phyloP scores from a whole-genome alignment of 2,329 filamentous ascomycete genomes.

The Mycosphaerelloides madeirae region DNA sequence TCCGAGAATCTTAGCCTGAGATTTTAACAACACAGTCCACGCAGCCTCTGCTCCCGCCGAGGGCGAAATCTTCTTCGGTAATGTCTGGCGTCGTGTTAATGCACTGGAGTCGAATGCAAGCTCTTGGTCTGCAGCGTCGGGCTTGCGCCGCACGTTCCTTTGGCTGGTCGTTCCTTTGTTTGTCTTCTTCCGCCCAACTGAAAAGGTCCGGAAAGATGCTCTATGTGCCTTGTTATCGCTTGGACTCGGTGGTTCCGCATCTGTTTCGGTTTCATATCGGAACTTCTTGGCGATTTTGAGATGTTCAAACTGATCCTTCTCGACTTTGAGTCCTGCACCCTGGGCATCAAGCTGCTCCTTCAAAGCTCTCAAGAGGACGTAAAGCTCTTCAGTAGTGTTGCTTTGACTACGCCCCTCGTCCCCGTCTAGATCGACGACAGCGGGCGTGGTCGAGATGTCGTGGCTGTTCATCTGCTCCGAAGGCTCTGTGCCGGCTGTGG shows the following conservation, averaged over 20 bases:
- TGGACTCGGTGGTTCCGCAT: conserved; percentile 15
- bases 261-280: conserved; percentile 17
- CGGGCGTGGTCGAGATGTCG: neutral
- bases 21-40: conserved; percentile 5
- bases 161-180: neutral
- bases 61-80: conserved; percentile 5
- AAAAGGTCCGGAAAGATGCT: neutral
- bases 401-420: neutral
- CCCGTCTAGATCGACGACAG: too few relatives aligned
- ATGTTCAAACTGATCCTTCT: neutral
- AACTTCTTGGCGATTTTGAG: conserved; percentile 2
- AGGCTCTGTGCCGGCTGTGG: neutral
- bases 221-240: neutral
- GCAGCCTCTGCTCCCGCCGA: conserved; percentile 8
- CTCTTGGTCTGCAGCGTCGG: neutral
- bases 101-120: neutral
- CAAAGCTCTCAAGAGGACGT: conserved; percentile 2
- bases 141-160: too few relatives aligned
- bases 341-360: neutral
- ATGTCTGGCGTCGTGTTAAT: conserved; percentile 2
- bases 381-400: conserved; percentile 1
- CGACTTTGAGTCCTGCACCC: neutral
- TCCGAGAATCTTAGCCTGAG: conserved; percentile 10
- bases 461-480: neutral
- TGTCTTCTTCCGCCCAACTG: too few relatives aligned